Base-by-base conservation (phyloP, 106 monocot genomes). In the Apostasia shenzhenica region DNA sequence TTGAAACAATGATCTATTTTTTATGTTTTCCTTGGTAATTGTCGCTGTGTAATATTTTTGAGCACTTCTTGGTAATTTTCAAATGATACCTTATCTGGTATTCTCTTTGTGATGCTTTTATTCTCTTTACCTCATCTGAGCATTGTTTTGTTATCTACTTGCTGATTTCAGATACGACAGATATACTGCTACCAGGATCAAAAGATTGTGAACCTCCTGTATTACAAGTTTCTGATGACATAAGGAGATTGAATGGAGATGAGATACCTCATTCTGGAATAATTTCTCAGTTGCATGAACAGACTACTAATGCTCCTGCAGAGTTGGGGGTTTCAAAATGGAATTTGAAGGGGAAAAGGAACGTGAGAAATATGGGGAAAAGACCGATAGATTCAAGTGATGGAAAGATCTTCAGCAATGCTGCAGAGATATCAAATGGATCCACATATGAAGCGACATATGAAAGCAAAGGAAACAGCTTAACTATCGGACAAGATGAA, bases 321-420 rank as follows among this genome's bases (percentile, higher is more conserved):
- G 81, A 81, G 10, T 38, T 45, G 10, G 78, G 84, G 41, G 83
- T 91, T 57, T 91, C 87, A 48, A 87, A 80, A 69, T 94, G 94
- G 94, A 76, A 85, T 61, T 75, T 91, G 79, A 94, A 94, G 76
- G 88, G 94, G 11, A 94, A 91, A 63, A 85, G 94, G 59, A 94
- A 94, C 60, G 82, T 62, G 14, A 78, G 92, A 38, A 84, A 79
- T 73, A 40, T 80, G 51, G 14, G 75, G 1, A 97, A 83, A 81
- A 79, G 76, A 38, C 56, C 75, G 9, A 45, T 44, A 4, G 75
- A 71, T 71, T 41, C 41, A 5, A 53, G 40, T 0, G 76, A 68
- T 71, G 71, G n/a, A 54, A 80, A 70, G 41, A 8, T 66, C 13
- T 51, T 26, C 46, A 41, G 0, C 56, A 55, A 11, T 47, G n/a